A percentile compares a stretch with the other conserved stretches of the same genome.
phyloP scores from a whole-genome alignment of 805 yeast species.

The Saccharomycopsis amapae region DNA sequence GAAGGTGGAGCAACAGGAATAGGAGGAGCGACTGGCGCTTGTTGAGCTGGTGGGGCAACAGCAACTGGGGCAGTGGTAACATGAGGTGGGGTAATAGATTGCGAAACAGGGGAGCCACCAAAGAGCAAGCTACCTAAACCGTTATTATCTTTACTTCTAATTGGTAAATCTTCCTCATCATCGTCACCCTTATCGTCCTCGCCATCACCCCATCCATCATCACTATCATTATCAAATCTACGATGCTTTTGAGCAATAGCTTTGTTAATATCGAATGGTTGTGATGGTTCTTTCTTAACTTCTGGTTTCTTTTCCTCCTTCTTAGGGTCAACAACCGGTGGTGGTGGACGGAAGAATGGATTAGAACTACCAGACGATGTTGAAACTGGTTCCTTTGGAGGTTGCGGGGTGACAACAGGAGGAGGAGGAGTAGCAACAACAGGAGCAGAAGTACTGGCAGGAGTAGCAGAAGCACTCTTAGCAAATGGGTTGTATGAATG shows the following conservation, averaged over 20 bases:
- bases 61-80: constrained; percentile 1
- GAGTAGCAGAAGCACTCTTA: background rate
- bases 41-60: background rate
- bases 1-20: constrained; percentile 10
- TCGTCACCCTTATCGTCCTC: constrained; percentile 16
- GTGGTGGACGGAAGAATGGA: constrained; percentile 13
- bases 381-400: background rate
- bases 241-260: constrained; percentile 15
- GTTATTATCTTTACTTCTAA: constrained; percentile 12
- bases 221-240: constrained; percentile 9
- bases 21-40: constrained; percentile 2
- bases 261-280: constrained; percentile 16
- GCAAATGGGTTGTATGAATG: constrained; percentile 15
- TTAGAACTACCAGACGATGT: constrained; percentile 9
- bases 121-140: constrained; percentile 19
- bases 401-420: background rate
- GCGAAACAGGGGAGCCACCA: constrained; percentile 10
- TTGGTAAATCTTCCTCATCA: constrained; percentile 21
- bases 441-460: background rate
- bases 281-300: background rate
- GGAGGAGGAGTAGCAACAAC: background rate
- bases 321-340: constrained; percentile 3
- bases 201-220: constrained; percentile 21
- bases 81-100: background rate
- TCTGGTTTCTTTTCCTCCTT: background rate